A percentile compares a stretch with the other conserved stretches of the same genome.
Evolutionary conservation across 2,329 filamentous ascomycete genomes (phyloP).

Genomic region (Neoscytalidium dimidiatum): DNA sequence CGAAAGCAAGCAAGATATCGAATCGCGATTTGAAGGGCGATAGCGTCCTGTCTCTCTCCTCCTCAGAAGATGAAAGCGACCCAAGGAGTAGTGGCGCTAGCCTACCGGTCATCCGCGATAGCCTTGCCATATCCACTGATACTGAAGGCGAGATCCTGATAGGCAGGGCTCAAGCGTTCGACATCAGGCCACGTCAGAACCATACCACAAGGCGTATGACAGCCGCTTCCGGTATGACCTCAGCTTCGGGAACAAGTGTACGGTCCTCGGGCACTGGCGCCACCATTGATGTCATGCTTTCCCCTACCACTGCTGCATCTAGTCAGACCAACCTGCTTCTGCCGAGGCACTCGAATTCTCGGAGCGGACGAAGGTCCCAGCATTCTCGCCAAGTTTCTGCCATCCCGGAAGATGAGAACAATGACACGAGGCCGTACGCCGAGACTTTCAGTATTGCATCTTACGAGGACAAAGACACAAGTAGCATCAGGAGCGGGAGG

Average conservation of each 20-base stretch:
- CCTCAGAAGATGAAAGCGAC: slow-evolving; percentile 35
- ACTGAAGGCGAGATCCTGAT: slow-evolving; percentile 36
- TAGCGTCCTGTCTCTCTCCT: slow-evolving; percentile 42
- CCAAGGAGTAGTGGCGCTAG: slow-evolving; percentile 17
- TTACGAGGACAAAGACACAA: slow-evolving; percentile 9
- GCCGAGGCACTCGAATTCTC: slow-evolving; percentile 22
- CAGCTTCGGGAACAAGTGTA: slow-evolving; percentile 33
- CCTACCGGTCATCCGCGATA: slow-evolving; percentile 32
- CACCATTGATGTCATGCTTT: slow-evolving; percentile 43
- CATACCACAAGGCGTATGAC: neutral
- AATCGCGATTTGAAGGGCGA: slow-evolving; percentile 38
- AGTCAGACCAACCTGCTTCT: slow-evolving; percentile 25
- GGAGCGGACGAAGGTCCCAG: slow-evolving; percentile 28
- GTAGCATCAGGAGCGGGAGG: slow-evolving; percentile 32
- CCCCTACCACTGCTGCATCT: slow-evolving; percentile 26
- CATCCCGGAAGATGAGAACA: slow-evolving; percentile 37
- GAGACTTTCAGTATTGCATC: neutral
- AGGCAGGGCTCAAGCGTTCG: slow-evolving; percentile 40
- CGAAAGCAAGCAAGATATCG: slow-evolving; percentile 3
- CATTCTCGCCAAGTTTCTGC: slow-evolving; percentile 40
- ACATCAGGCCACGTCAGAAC: slow-evolving; percentile 29
- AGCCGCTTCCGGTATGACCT: slow-evolving; percentile 4
- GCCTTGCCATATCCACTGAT: slow-evolving; percentile 29
- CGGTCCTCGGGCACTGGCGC: slow-evolving; percentile 36
- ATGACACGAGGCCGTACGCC: slow-evolving; percentile 19